These are phyloP conservation scores for Tolypocladium paradoxum DNA, from an alignment of 2,329 filamentous ascomycete genomes.

Conservation along the genomic window DNA sequence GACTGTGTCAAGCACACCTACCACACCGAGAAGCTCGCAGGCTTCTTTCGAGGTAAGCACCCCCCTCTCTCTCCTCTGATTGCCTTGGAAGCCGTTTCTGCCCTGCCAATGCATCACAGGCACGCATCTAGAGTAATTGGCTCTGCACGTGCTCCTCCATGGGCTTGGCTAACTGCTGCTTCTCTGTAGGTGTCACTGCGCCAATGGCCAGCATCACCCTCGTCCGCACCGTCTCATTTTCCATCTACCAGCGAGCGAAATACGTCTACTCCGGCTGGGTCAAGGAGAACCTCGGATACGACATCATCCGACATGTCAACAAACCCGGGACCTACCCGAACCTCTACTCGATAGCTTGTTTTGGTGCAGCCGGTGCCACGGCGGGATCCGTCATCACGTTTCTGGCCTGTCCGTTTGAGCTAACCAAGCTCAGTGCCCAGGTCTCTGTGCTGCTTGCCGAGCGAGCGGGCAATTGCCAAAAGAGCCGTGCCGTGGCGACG, in stretches of 20 bases:
- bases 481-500: conserved; percentile 48
- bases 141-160: background rate
- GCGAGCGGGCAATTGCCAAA: conserved; percentile 22
- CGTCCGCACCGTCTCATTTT: conserved; percentile 69
- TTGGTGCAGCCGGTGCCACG: conserved; percentile 66
- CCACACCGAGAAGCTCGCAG: conserved; percentile 56
- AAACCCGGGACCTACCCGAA: conserved; percentile 60
- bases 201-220: conserved; percentile 72
- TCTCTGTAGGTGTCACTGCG: conserved; percentile 54
- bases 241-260: conserved; percentile 69
- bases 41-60: conserved; percentile 70
- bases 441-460: conserved; percentile 67
- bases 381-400: conserved; percentile 71
- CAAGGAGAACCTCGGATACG: conserved; percentile 52
- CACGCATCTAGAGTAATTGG: background rate
- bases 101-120: background rate
- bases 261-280: conserved; percentile 63
- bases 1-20: conserved; percentile 71
- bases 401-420: conserved; percentile 77
- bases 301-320: conserved; percentile 64
- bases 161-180: background rate
- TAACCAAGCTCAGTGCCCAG: conserved; percentile 82
- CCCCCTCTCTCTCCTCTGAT: background rate
- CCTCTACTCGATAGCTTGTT: conserved; percentile 62
- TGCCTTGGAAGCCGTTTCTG: background rate